Evolutionary conservation across 108 stramenopile species (phyloP).

Genomic region (Cyclostephanos invisitatus): DNA sequence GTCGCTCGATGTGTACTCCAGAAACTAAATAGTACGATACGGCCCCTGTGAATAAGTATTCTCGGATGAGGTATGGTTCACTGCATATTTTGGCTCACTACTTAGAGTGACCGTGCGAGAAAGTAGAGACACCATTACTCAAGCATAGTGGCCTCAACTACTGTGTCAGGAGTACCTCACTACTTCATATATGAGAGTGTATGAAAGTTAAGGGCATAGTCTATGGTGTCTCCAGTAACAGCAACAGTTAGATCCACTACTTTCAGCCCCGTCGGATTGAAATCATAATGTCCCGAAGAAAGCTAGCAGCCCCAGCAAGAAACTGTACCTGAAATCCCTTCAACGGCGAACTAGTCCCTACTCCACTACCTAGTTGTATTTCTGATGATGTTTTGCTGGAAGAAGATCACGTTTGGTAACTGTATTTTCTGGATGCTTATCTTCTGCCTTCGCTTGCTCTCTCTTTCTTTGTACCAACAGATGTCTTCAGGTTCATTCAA

Average conservation of each 20-base stretch:
- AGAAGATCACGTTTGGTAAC: not conserved
- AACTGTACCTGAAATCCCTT: not conserved
- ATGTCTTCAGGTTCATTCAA: constrained; percentile 30
- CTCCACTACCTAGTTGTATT: not conserved
- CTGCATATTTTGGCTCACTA: not conserved
- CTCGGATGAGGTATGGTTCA: not conserved
- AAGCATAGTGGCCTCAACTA: too few relatives aligned
- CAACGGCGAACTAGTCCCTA: not conserved
- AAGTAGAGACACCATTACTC: not conserved
- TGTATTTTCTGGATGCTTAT: not conserved
- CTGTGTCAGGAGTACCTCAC: not conserved
- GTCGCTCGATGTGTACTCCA: not conserved
- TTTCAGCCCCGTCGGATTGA: not conserved
- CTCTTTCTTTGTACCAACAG: constrained; percentile 11
- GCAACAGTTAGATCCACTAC: not conserved
- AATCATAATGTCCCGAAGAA: not conserved
- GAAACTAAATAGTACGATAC: not conserved
- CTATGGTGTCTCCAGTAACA: not conserved
- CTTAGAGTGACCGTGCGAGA: not conserved
- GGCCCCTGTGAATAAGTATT: not conserved
- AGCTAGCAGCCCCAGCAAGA: not conserved
- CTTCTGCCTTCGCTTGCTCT: not conserved
- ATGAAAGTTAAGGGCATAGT: too few relatives aligned
- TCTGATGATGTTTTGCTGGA: not conserved
- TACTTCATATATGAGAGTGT: not conserved